Base-by-base conservation (phyloP, 768 basidiomycete genomes). In the Panellus pusillus region DNA sequence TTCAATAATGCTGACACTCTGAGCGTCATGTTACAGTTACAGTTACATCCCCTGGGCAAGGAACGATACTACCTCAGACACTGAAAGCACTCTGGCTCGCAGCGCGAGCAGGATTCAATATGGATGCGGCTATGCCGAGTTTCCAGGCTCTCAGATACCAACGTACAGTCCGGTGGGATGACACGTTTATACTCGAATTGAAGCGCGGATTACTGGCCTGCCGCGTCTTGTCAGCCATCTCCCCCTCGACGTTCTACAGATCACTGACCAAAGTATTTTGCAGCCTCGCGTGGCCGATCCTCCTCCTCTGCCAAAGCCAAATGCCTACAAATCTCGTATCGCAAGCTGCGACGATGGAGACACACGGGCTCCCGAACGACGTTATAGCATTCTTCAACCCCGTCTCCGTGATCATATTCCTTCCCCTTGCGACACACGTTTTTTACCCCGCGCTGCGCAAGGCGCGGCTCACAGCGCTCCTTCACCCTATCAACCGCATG, bases 131-230 rank as follows among this genome's bases (percentile, higher is more conserved):
- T 1, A 13, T 50, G 27, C 55, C 55, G 5, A 49, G n/a, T n/a
- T n/a, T n/a, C n/a, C n/a, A n/a, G n/a, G n/a, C n/a, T n/a, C n/a
- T n/a, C n/a, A n/a, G n/a, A n/a, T n/a, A n/a, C n/a, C n/a, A n/a
- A n/a, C n/a, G n/a, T n/a, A n/a, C n/a, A n/a, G n/a, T n/a, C n/a
- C n/a, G 6, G 31, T 56, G 49, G 55, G 50, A 56, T 14, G 50
- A 27, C 14, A 51, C 20, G 1, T 56, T 56, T 31, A 47, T 56
- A 4, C 13, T 38, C 17, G 55, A 56, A 43, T 19, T 56, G 31
- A 56, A 56, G 32, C 55, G 55, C 35, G 55, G 55, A 19, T n/a
- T 56, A 12, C 40, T 56, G 1, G 55, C 55, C 28, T 56, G 55
- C 11, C 55, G 55, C 6, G 55, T 56, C 24, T 56, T 56, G 55